Evolutionary conservation across 2,329 filamentous ascomycete genomes (phyloP), one percentile per base, ranked within the genome.

Genomic region (Chaetomiaceae sp.): DNA sequence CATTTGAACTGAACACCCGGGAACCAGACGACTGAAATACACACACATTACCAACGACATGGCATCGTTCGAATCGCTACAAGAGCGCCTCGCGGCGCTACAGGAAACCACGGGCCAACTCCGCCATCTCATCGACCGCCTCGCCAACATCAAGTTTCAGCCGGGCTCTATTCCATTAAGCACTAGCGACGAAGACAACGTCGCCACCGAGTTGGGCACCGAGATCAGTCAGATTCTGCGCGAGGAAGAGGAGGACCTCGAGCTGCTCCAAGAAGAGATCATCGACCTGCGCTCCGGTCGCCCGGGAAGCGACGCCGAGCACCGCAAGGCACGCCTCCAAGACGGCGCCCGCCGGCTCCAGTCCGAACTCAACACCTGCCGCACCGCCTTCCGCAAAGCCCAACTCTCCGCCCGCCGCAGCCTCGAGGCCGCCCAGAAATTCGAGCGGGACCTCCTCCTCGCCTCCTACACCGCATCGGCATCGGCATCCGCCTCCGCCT

Each of bases 141-240:
- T 87, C 23, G 76, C 75, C 43, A 75, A 71, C 56, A 74, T 85
- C 62, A 72, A 78, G 52, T 83, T 84, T 66, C 72, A 79, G 50
- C 79, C 80, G 5, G 81, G 80, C 14, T 79, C 79, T 1, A 73
- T 81, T 40, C 77, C 80, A 18, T 71, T 80, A 5, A 71, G 69
- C 51, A 67, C 69, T 34, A 66, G 62, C 36, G 73, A 76, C 18
- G 78, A 79, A 45, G 73, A 73, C 54, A 77, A 78, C 57, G 75
- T 78, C 32, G 82, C 86, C 51, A 69, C 85, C 18, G 90, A 96
- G 70, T 79, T 96, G 30, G 82, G 83, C 59, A 77, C 81, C 20
- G 90, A 96, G 67, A 95, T 96, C 58, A 84, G 86, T 60, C 84
- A 89, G 64, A 80, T 80, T 16, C 71, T 96, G 56, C 86, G 89